Conservation (phyloP, 2,329 filamentous ascomycete species). For the Penicillium sp. region DNA sequence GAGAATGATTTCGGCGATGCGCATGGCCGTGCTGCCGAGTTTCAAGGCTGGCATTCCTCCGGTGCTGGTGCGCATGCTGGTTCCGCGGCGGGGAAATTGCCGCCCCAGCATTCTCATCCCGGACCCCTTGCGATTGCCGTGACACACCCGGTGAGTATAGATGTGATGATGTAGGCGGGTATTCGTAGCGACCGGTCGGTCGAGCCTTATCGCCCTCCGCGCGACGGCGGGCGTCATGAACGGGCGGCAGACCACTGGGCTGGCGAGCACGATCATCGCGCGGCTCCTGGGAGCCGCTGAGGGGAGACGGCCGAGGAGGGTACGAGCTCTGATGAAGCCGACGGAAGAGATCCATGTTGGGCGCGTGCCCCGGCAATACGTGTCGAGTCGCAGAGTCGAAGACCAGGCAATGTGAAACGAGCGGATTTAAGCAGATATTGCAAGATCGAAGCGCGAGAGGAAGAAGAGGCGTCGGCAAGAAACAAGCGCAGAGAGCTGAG, state of each 20-base stretch:
- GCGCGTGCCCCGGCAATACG: not conserved
- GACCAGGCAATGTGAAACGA: no score
- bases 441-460: not conserved
- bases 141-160: conserved; percentile 12
- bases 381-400: not conserved
- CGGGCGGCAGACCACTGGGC: conserved; percentile 17
- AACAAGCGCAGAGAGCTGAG: not conserved
- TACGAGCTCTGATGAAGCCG: conserved; percentile 30
- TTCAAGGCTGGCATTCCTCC: conserved; percentile 11
- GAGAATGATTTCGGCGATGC: conserved; percentile 27
- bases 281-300: conserved; percentile 33
- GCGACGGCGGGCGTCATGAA: conserved; percentile 25
- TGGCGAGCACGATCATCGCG: conserved; percentile 30
- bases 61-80: conserved; percentile 19
- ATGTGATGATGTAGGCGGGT: conserved; percentile 13
- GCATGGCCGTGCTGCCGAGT: conserved; percentile 12
- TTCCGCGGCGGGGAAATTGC: conserved; percentile 19
- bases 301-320: conserved; percentile 35
- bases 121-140: conserved; percentile 20
- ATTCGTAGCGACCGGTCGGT: conserved; percentile 16
- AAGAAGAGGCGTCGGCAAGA: not conserved
- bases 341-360: conserved; percentile 31
- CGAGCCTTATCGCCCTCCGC: conserved; percentile 22
- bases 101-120: conserved; percentile 18
- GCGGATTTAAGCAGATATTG: not conserved